Base-by-base conservation (phyloP, 495 filamentous ascomycete genomes). In the Aspergillus ellipticus region DNA sequence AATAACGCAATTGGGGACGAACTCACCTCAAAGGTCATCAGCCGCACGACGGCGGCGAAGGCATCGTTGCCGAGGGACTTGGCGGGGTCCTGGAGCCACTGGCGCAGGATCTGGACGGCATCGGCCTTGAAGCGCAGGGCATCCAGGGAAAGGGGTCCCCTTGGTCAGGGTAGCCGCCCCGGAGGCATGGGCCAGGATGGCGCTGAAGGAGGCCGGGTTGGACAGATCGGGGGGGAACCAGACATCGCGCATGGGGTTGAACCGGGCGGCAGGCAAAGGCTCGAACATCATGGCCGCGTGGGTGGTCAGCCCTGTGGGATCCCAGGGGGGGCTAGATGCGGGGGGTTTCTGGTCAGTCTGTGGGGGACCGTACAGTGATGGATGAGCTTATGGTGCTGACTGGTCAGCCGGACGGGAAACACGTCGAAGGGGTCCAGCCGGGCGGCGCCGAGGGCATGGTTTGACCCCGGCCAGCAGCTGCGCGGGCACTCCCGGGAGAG, bases 261-360 rank as follows among this genome's bases (percentile, higher is more conserved):
- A 69, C 11, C 55, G 55, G 8, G 58, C 53, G 31, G 56, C 57
- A 24, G 51, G 21, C n/a, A 62, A 31, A 11, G 61, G 55, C 29
- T 66, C 66, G 17, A 66, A 69, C 66, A 68, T 66, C 66, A 68
- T 68, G 1, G 66, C 55, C 4, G 66, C 63, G 59, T 69, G 64
- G 0, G 66, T 64, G 24, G 56, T 49, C 3, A 69, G 57, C 66
- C 66, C 66, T 69, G 39, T 7, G 7, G n/a, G n/a, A n/a, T n/a
- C n/a, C n/a, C n/a, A n/a, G n/a, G n/a, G n/a, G n/a, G n/a, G n/a
- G n/a, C n/a, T n/a, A n/a, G n/a, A n/a, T n/a, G n/a, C n/a, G n/a
- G n/a, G n/a, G n/a, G n/a, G n/a, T n/a, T 29, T 24, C 16, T 6
- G 6, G 28, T 59, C n/a, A 59, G 35, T 1, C 1, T 39, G 13